A percentile compares a stretch with the other conserved stretches of the same genome.
Evolutionary conservation across 2,329 filamentous ascomycete species (phyloP).

Genomic region (Dactylonectria estremocensis): DNA sequence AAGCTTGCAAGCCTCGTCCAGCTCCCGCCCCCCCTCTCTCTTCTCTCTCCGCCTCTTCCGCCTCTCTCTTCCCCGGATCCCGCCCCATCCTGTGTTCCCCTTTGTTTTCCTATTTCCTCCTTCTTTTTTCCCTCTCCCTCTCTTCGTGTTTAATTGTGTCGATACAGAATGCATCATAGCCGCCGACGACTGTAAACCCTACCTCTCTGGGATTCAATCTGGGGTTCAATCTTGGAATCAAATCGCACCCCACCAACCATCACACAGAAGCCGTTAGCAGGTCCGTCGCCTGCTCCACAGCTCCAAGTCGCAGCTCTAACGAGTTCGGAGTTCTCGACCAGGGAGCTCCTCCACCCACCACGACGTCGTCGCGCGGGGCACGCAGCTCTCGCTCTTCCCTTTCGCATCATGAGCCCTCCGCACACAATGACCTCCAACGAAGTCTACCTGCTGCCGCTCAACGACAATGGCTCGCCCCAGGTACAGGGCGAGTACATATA

Average conservation of each 20-base stretch:
- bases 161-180: not conserved
- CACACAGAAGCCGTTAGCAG: constrained; percentile 25
- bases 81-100: not conserved
- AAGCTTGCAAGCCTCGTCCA: constrained; percentile 15
- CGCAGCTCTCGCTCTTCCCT: constrained; percentile 49
- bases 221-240: constrained; percentile 7
- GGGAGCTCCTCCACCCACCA: constrained; percentile 32
- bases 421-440: constrained; percentile 76
- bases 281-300: constrained; percentile 41
- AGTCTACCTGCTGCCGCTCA: constrained; percentile 91
- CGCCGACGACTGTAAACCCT: constrained; percentile 3
- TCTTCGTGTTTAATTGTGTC: not conserved
- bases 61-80: constrained; percentile 2
- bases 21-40: constrained; percentile 8
- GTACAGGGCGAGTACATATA: constrained; percentile 94
- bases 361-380: constrained; percentile 48
- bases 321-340: constrained; percentile 21
- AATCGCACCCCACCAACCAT: constrained; percentile 1
- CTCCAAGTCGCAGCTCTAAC: constrained; percentile 22
- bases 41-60: constrained; percentile 11
- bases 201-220: constrained; percentile 10
- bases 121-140: not conserved
- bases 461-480: constrained; percentile 92
- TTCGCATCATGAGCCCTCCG: constrained; percentile 67
- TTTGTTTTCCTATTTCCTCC: not conserved